Percentiles rank a stretch among this genome's conserved stretches.
These are phyloP conservation scores for Claviceps spartinae DNA, from an alignment of 2,329 filamentous ascomycete species.

Conservation along the genomic window DNA sequence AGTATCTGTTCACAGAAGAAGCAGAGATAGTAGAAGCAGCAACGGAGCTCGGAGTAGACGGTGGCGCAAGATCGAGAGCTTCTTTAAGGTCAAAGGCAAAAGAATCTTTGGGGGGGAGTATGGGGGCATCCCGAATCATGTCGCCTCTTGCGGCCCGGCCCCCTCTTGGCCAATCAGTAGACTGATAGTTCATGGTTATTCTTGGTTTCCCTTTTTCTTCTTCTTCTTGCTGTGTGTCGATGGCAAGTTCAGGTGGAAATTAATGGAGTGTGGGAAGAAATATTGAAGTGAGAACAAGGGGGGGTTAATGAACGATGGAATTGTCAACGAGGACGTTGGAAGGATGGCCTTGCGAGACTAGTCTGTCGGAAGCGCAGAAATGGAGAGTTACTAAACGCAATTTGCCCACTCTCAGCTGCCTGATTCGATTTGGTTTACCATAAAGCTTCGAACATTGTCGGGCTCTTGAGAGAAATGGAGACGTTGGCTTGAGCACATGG, in stretches of 20 bases:
- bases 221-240: background rate
- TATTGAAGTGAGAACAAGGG: background rate
- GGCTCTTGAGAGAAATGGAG: constrained; percentile 1
- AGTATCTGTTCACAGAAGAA: background rate
- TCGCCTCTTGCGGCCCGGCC: background rate
- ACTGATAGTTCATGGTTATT: constrained; percentile 5
- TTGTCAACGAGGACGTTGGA: background rate
- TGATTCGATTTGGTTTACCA: background rate
- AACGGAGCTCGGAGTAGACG: constrained; percentile 3
- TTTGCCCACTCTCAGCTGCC: background rate
- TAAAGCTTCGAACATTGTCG: background rate
- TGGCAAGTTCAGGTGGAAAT: background rate
- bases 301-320: background rate
- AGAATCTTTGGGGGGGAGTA: constrained; percentile 2
- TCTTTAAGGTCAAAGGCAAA: constrained; percentile 7
- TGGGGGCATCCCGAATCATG: background rate
- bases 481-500: constrained; percentile 2
- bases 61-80: constrained; percentile 4
- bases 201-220: background rate
- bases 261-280: background rate
- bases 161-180: constrained; percentile 1
- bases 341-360: background rate
- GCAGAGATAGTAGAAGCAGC: constrained; percentile 4
- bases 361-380: background rate
- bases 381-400: background rate